A percentile compares a stretch with the other conserved stretches of the same genome.
Conservation (phyloP, 257 asterid species). For the Solanum chilense region DNA sequence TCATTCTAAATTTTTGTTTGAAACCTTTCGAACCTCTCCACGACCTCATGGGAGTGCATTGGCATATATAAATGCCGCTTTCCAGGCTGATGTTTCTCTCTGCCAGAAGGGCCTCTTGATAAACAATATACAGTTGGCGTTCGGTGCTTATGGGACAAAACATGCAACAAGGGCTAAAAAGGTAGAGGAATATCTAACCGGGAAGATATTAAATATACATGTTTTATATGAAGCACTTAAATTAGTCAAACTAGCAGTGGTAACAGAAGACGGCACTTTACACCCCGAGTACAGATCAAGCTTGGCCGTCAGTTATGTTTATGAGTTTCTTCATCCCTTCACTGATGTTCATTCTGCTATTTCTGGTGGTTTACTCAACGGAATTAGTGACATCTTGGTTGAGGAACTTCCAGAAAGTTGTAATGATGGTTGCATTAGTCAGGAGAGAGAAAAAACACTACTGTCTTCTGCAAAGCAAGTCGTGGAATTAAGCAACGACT, state of each 20-base stretch:
- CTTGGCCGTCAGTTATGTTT: slow-evolving; percentile 44
- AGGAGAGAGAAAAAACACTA: slow-evolving; percentile 7
- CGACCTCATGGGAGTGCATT: slow-evolving; percentile 65
- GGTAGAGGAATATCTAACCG: slow-evolving; percentile 40
- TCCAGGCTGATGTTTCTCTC: slow-evolving; percentile 40
- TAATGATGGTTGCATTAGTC: not conserved
- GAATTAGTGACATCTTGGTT: not conserved
- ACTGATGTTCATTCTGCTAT: slow-evolving; percentile 1
- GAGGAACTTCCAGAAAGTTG: slow-evolving; percentile 5
- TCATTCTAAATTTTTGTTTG: slow-evolving; percentile 26
- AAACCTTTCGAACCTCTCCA: slow-evolving; percentile 53
- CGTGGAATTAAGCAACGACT: slow-evolving; percentile 32
- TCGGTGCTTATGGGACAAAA: slow-evolving; percentile 51
- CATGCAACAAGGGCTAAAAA: slow-evolving; percentile 35
- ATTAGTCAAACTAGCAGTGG: slow-evolving; percentile 34
- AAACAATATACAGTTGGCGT: slow-evolving; percentile 25
- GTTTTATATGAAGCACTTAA: slow-evolving; percentile 35
- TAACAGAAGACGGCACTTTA: slow-evolving; percentile 45
- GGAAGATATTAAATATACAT: slow-evolving; percentile 15
- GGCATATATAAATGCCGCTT: slow-evolving; percentile 59
- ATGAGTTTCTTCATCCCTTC: slow-evolving; percentile 35
- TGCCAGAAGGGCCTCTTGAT: slow-evolving; percentile 18
- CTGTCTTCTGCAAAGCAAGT: slow-evolving; percentile 51
- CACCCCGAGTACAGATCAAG: slow-evolving; percentile 44
- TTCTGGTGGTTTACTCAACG: slow-evolving; percentile 1